Evolutionary conservation across 495 filamentous ascomycete genomes (phyloP).

Genomic region (Hypoxylon subgilvum): DNA sequence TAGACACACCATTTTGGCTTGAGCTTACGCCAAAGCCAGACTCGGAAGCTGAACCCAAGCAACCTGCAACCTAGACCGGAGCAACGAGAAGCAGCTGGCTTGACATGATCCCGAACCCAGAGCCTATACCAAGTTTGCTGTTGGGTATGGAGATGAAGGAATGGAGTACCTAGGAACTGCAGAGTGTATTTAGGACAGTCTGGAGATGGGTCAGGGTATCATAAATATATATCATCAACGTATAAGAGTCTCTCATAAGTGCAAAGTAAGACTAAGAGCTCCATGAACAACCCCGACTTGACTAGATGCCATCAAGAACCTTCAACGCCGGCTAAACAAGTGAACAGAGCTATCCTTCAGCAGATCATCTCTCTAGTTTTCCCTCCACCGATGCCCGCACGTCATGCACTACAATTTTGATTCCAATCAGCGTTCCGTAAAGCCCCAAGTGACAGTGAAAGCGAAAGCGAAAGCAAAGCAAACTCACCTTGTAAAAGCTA

Average conservation of each 20-base stretch:
- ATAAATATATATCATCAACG: constrained; percentile 9
- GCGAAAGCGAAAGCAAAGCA: neutral
- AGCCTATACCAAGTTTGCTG: too few species aligned
- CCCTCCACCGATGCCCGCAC: constrained; percentile 63
- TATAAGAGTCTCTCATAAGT: too few species aligned
- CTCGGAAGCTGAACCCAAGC: too few species aligned
- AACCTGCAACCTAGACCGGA: too few species aligned
- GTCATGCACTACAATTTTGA: constrained; percentile 62
- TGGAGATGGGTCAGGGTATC: constrained; percentile 24
- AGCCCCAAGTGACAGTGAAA: too few species aligned
- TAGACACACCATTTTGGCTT: too few species aligned
- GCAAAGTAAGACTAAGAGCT: too few species aligned
- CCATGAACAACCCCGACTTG: constrained; percentile 14
- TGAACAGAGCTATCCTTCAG: neutral
- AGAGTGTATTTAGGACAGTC: neutral
- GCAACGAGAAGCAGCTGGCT: too few species aligned
- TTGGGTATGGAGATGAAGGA: too few species aligned
- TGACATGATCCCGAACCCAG: constrained; percentile 23
- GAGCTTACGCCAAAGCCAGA: too few species aligned
- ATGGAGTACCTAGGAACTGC: neutral
- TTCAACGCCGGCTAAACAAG: constrained; percentile 27
- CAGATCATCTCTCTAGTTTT: constrained; percentile 48
- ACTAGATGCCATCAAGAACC: constrained; percentile 25
- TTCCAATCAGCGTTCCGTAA: constrained; percentile 32
- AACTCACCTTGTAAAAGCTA: constrained; percentile 83